phyloP scores from a whole-genome alignment of 305 asterid species.

The Solanum aculeatissimum region DNA sequence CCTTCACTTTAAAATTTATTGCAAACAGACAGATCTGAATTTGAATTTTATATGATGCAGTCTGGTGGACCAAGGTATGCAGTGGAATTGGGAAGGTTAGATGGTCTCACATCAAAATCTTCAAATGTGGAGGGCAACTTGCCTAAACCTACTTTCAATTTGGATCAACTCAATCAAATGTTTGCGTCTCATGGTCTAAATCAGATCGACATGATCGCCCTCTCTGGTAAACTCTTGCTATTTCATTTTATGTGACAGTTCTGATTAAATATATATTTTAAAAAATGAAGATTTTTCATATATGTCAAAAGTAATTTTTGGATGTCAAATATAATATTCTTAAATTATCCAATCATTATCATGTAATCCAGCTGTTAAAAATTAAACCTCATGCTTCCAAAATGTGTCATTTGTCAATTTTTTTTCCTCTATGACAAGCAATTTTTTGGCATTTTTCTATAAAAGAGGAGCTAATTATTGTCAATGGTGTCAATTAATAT shows the following conservation, averaged over 20 bases:
- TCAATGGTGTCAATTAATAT: not conserved
- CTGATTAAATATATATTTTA: not conserved
- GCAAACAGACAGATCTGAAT: too few species aligned
- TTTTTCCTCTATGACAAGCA: not conserved
- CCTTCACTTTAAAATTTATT: too few species aligned
- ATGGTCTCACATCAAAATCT: conserved; percentile 54
- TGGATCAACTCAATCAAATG: conserved; percentile 49
- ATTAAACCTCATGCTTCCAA: not conserved
- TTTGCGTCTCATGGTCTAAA: conserved; percentile 42
- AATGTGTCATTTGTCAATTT: not conserved
- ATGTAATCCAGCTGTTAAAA: not conserved
- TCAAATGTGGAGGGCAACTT: conserved; percentile 45
- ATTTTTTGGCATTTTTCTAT: not conserved
- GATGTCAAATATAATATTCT: not conserved
- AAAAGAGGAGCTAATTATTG: not conserved
- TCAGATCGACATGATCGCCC: conserved; percentile 73
- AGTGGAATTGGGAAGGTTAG: conserved; percentile 64
- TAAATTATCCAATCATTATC: not conserved
- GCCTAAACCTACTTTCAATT: conserved; percentile 58
- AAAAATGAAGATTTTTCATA: not conserved
- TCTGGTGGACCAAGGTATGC: conserved; percentile 45
- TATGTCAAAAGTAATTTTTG: not conserved
- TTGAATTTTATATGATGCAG: conserved; percentile 7
- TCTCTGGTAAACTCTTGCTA: conserved; percentile 65
- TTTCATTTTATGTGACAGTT: not conserved